Evolutionary conservation across 345 rosid genomes (phyloP), one percentile per base, ranked within the genome.

Genomic region (Murraya paniculata): DNA sequence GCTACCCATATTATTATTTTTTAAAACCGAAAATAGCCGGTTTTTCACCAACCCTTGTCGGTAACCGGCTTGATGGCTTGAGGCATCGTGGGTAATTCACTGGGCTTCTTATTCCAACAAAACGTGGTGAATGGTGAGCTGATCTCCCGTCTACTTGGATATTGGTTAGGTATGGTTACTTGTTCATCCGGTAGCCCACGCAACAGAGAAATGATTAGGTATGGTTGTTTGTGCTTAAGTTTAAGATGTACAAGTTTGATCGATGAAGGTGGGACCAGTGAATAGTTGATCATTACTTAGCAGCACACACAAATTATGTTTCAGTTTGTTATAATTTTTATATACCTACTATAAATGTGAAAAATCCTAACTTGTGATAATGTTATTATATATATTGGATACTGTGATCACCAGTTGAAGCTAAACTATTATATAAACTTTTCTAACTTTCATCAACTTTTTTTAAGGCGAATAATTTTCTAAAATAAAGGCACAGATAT

Each of bases 41-140:
- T 87, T 69, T 76, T 76, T 75, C 78, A 86, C 84, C 88, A 83
- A 86, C 85, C 84, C 77, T 66, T 14, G 53, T 79, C 83, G 77
- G 86, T 83, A 4, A 27, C 56, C 71, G 56, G 78, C 78, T 79
- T 70, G 79, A 80, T 45, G 79, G 72, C 87, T 77, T 61, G 24
- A 36, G 59, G 6, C 3, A 19, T 28, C 14, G 58, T 6, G 50
- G 50, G 50, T 45, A 14, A 45, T 19, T n/a, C 1, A 41, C 10
- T 70, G 73, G 59, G 13, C n/a, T n/a, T n/a, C 18, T 45, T 18
- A 6, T 53, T 53, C 57, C 8, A 18, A 53, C 7, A 14, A 18
- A 53, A 53, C 18, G 1, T 53, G 57, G 57, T 18, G 56, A 2
- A 18, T 13, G 50, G 50, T 45, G 16, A 45, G 11, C 50, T 13